phyloP scores from a whole-genome alignment of 306 rosid species.

The Lathyrus oleraceus region DNA sequence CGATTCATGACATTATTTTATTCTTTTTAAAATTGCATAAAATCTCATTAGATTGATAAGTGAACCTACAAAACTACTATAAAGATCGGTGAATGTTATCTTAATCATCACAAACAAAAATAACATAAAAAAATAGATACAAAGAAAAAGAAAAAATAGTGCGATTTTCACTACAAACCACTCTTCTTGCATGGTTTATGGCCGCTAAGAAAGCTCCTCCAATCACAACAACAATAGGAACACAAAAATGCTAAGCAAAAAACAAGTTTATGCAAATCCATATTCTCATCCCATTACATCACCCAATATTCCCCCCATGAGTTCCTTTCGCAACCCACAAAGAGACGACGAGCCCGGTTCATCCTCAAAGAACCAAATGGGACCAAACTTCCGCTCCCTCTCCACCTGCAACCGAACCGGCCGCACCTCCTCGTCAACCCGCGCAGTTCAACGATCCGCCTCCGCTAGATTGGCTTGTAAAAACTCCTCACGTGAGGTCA shows the following conservation, averaged over 20 bases:
- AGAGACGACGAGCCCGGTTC: background rate
- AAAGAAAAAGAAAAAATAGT: background rate
- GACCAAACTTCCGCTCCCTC: constrained; percentile 31
- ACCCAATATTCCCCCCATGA: background rate
- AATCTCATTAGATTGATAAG: no score
- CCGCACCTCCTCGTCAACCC: background rate
- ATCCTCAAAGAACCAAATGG: background rate
- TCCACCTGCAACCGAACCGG: constrained; percentile 15
- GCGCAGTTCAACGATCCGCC: constrained; percentile 35
- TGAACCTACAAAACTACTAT: no score
- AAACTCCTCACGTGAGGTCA: constrained; percentile 34
- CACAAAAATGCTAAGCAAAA: background rate
- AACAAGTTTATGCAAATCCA: background rate
- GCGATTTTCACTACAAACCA: constrained; percentile 44
- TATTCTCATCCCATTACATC: background rate
- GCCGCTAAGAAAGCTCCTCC: constrained; percentile 37
- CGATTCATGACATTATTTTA: no score
- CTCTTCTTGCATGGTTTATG: constrained; percentile 39
- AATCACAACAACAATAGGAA: constrained; percentile 6
- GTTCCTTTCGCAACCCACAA: background rate
- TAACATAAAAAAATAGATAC: no score
- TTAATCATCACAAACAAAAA: background rate
- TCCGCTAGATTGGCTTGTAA: constrained; percentile 34
- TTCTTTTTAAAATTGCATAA: no score
- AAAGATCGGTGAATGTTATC: background rate